These are phyloP conservation scores for Ophiocytium majus DNA, from an alignment of 352 stramenopile genomes.

Conservation along the genomic window DNA sequence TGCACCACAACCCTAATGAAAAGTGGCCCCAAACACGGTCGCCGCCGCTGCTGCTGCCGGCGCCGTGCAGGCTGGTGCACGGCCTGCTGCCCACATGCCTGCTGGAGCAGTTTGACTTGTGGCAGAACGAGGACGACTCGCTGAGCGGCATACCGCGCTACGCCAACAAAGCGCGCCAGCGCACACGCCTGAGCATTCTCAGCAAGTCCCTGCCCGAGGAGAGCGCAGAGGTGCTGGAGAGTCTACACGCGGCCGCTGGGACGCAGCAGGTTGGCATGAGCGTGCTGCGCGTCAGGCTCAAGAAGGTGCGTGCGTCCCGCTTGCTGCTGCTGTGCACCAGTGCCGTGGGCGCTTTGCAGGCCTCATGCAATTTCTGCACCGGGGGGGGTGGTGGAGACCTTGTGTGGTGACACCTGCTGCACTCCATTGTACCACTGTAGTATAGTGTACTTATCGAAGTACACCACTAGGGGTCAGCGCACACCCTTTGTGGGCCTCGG, in stretches of 20 bases:
- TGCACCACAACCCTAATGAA: too few species aligned
- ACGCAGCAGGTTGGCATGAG: conserved; percentile 56
- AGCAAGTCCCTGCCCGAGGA: conserved; percentile 8
- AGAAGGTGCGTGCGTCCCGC: conserved; percentile 62
- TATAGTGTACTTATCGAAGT: too few species aligned
- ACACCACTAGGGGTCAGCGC: too few species aligned
- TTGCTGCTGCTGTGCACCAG: too few species aligned
- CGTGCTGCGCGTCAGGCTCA: conserved; percentile 65
- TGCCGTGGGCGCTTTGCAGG: too few species aligned
- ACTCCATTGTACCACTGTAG: too few species aligned
- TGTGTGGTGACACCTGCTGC: too few species aligned
- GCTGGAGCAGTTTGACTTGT: conserved; percentile 93
- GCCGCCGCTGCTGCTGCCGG: too few species aligned
- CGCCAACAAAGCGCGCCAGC: conserved; percentile 50
- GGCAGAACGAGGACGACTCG: conserved; percentile 89
- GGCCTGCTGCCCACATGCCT: conserved; percentile 87
- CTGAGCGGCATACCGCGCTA: conserved; percentile 86
- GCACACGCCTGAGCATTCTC: conserved; percentile 61
- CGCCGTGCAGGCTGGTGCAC: conserved; percentile 83
- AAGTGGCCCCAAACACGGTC: too few species aligned
- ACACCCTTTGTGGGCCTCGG: too few species aligned
- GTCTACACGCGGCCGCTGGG: conserved; percentile 35
- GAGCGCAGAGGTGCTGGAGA: conserved; percentile 5
- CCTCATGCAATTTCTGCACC: too few species aligned
- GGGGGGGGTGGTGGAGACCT: too few species aligned